These are phyloP conservation scores for Macrocybe sp. DNA, from an alignment of 1,284 basidiomycete genomes.

Conservation along the genomic window DNA sequence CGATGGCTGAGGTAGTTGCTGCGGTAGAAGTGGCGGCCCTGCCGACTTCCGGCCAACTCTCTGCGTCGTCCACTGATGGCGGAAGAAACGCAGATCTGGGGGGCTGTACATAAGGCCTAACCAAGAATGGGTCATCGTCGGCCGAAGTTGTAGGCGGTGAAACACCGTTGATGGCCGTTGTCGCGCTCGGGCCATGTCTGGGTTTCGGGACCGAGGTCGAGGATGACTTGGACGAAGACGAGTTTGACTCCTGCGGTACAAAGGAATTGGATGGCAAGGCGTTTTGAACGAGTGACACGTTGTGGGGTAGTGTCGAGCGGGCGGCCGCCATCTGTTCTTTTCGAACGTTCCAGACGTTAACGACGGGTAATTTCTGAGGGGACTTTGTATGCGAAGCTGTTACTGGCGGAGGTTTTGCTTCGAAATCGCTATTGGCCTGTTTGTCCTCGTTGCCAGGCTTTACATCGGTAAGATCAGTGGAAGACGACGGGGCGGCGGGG, in stretches of 20 bases:
- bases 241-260: neutral
- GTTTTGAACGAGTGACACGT: conserved; percentile 8
- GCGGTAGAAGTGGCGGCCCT: conserved; percentile 19
- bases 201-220: conserved; percentile 7
- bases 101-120: conserved; percentile 24
- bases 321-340: conserved; percentile 42
- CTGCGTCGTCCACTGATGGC: conserved; percentile 29
- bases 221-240: conserved; percentile 2
- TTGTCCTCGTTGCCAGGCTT: conserved; percentile 3
- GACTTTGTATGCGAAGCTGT: conserved; percentile 15
- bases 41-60: conserved; percentile 46
- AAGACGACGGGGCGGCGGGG: conserved; percentile 1
- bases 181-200: conserved; percentile 10
- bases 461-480: conserved; percentile 1
- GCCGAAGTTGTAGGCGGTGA: conserved; percentile 8
- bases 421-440: conserved; percentile 13
- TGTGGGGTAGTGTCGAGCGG: conserved; percentile 14
- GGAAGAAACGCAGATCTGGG: conserved; percentile 12
- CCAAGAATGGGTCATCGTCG: conserved; percentile 41
- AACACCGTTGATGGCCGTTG: conserved; percentile 3
- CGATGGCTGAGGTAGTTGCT: conserved; percentile 7
- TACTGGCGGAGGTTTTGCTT: conserved; percentile 16
- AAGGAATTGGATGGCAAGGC: conserved; percentile 5
- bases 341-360: conserved; percentile 47
- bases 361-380: conserved; percentile 23